A percentile compares a stretch with the other conserved stretches of the same genome.
Evolutionary conservation across 1,284 basidiomycete species (phyloP).

Genomic region (Puccinia polysora): DNA sequence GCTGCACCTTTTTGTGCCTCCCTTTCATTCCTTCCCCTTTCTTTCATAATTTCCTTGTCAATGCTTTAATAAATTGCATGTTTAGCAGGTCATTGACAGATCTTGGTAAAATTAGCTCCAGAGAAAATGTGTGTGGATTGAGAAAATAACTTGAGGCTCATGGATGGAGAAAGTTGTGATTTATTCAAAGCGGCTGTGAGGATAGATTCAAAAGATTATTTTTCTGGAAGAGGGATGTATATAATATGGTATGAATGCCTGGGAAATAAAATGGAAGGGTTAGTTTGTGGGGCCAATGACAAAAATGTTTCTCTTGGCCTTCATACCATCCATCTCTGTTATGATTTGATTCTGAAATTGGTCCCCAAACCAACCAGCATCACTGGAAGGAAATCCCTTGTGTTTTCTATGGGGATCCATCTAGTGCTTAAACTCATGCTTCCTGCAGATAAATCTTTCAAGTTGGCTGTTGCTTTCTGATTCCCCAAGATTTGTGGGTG

Average conservation of each 20-base stretch:
- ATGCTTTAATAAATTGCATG: constrained; percentile 91
- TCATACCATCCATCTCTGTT: no score
- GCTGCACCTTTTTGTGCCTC: constrained; percentile 61
- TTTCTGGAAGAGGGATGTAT: constrained; percentile 70
- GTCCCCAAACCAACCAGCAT: constrained; percentile 91
- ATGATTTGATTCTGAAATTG: constrained; percentile 91
- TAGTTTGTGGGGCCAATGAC: constrained; percentile 93
- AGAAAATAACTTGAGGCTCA: constrained; percentile 80
- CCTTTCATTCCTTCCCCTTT: constrained; percentile 74
- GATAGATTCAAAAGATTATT: constrained; percentile 82
- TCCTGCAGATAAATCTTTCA: no score
- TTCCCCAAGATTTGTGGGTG: no score
- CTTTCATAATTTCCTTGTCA: constrained; percentile 77
- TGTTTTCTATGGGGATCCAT: no score
- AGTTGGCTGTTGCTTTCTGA: no score
- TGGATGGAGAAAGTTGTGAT: constrained; percentile 78
- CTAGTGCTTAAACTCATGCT: no score
- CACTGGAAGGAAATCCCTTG: constrained; percentile 71
- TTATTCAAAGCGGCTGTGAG: constrained; percentile 87
- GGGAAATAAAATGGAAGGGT: constrained; percentile 86
- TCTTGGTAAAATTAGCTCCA: constrained; percentile 97
- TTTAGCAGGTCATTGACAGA: constrained; percentile 96
- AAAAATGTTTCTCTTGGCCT: constrained; percentile 83
- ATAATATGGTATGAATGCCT: constrained; percentile 78
- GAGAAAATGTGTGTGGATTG: constrained; percentile 97